phyloP scores from a whole-genome alignment of 306 rosid genomes.

The Vigna nakashimae region DNA sequence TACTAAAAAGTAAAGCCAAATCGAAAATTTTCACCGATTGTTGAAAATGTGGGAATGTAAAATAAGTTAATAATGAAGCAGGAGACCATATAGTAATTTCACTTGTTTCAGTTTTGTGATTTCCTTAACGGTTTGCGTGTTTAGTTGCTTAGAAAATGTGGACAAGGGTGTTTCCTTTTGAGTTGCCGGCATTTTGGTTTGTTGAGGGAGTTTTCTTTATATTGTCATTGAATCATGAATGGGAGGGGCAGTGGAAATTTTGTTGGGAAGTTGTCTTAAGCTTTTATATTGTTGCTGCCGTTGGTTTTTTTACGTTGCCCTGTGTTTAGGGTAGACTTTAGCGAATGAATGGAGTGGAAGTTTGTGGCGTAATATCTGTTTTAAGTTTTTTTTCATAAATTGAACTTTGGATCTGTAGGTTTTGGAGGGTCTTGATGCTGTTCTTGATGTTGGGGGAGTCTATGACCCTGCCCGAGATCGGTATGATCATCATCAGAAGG shows the following conservation, averaged over 20 bases:
- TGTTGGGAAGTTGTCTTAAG: not conserved
- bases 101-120: too few relatives aligned
- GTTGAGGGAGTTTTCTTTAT: not conserved
- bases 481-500: slow-evolving; percentile 98
- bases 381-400: slow-evolving; percentile 3
- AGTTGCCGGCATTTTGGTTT: not conserved
- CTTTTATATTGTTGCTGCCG: slow-evolving; percentile 2
- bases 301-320: slow-evolving; percentile 11
- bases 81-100: too few relatives aligned
- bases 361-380: slow-evolving; percentile 9
- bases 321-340: not conserved
- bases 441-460: slow-evolving; percentile 98
- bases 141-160: slow-evolving; percentile 27
- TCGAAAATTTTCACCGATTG: too few relatives aligned
- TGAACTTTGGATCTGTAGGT: slow-evolving; percentile 58
- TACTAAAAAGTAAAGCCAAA: too few relatives aligned
- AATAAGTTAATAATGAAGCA: too few relatives aligned
- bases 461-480: slow-evolving; percentile 80
- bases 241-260: slow-evolving; percentile 16
- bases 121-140: not conserved
- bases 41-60: too few relatives aligned
- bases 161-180: not conserved
- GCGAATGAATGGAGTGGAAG: slow-evolving; percentile 14
- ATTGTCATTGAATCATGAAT: not conserved
- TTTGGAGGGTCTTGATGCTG: slow-evolving; percentile 87